phyloP scores from a whole-genome alignment of 768 basidiomycete species.

The Vararia minispora region DNA sequence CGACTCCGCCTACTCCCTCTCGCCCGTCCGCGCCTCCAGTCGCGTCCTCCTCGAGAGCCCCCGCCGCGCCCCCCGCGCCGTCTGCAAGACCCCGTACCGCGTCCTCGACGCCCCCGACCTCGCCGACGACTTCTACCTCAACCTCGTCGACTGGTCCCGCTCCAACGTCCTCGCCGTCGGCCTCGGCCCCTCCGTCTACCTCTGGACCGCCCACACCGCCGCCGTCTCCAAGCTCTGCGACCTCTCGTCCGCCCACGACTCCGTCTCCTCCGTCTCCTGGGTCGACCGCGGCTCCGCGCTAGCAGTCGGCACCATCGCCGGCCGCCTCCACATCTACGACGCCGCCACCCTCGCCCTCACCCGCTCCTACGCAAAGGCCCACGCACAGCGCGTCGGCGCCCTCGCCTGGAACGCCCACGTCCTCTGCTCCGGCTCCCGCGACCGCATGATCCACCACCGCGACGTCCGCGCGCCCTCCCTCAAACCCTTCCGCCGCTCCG shows the following conservation, averaged over 20 bases:
- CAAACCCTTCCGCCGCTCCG: slow-evolving; percentile 58
- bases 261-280: slow-evolving; percentile 86
- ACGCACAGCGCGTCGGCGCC: slow-evolving; percentile 83
- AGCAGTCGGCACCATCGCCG: slow-evolving; percentile 87
- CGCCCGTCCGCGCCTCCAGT: slow-evolving; percentile 78
- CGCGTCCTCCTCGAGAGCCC: slow-evolving; percentile 79
- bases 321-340: slow-evolving; percentile 89
- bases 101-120: slow-evolving; percentile 96
- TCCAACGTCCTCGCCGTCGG: slow-evolving; percentile 95
- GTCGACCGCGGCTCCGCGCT: slow-evolving; percentile 86
- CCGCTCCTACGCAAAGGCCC: slow-evolving; percentile 78
- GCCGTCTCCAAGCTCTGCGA: slow-evolving; percentile 89
- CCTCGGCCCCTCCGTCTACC: slow-evolving; percentile 83
- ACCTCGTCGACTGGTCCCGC: slow-evolving; percentile 94
- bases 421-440: slow-evolving; percentile 83
- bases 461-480: slow-evolving; percentile 69
- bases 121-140: slow-evolving; percentile 97
- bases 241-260: slow-evolving; percentile 48
- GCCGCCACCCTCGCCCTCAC: slow-evolving; percentile 63
- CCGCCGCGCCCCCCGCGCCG: slow-evolving; percentile 64
- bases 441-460: slow-evolving; percentile 83
- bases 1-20: slow-evolving; percentile 83
- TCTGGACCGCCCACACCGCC: slow-evolving; percentile 94
- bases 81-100: slow-evolving; percentile 93
- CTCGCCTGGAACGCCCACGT: slow-evolving; percentile 90